A percentile compares a stretch with the other conserved stretches of the same genome.
Evolutionary conservation across 2,329 filamentous ascomycete species (phyloP).

Genomic region (Sporothrix globosa): DNA sequence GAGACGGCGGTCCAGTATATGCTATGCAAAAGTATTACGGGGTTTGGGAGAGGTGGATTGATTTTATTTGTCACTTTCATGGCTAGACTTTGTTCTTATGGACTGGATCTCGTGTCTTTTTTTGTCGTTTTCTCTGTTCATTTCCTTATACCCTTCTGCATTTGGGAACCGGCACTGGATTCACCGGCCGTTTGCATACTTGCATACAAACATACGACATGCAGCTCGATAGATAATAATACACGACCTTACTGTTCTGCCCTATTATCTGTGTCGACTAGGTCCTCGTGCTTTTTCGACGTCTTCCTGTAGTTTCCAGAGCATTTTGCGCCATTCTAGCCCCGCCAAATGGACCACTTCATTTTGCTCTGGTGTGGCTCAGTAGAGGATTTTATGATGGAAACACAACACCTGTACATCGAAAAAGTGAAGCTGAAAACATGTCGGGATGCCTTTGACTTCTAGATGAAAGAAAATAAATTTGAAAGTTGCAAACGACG

Average conservation of each 20-base stretch:
- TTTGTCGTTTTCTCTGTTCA: neutral
- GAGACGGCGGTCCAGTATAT: no score
- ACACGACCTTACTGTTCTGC: no score
- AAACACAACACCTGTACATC: neutral
- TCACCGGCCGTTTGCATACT: neutral
- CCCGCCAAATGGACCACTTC: neutral
- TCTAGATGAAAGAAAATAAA: no score
- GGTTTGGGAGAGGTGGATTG: no score
- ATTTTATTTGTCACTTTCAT: no score
- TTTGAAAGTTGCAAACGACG: no score
- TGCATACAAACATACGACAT: neutral
- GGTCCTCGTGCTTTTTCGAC: no score
- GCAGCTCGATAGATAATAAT: neutral
- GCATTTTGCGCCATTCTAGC: neutral
- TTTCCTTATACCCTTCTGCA: constrained; percentile 14
- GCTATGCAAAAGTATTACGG: no score
- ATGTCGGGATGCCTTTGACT: neutral
- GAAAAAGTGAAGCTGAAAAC: neutral
- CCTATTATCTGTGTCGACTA: no score
- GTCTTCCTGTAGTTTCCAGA: neutral
- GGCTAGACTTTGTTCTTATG: neutral
- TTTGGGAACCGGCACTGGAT: neutral
- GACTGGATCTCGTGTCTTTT: neutral
- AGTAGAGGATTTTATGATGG: neutral
- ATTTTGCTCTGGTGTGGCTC: neutral